Evolutionary conservation across 2,329 filamentous ascomycete species (phyloP).

Genomic region (Penicillium hesseltinei): DNA sequence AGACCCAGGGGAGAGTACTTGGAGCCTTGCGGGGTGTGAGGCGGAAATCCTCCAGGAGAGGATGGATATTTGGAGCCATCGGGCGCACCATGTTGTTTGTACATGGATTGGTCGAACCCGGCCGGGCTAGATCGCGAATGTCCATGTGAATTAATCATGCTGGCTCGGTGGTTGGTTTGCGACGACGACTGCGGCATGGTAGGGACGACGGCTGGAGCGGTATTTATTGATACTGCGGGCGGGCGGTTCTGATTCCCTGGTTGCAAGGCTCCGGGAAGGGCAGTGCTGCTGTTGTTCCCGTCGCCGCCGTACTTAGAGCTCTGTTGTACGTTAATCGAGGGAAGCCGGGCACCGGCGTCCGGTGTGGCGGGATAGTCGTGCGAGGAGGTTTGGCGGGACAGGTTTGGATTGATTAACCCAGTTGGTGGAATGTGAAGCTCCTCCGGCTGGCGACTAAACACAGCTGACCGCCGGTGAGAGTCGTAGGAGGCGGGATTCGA

Average conservation of each 20-base stretch:
- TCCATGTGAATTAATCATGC: constrained; percentile 64
- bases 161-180: constrained; percentile 59
- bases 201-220: constrained; percentile 57
- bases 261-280: constrained; percentile 62
- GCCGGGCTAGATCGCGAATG: constrained; percentile 86
- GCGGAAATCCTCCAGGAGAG: constrained; percentile 45
- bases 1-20: constrained; percentile 86
- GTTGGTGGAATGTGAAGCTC: constrained; percentile 55
- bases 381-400: constrained; percentile 42
- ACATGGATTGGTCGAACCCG: constrained; percentile 58
- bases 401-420: constrained; percentile 38
- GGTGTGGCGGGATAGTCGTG: constrained; percentile 50
- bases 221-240: constrained; percentile 53
- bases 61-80: constrained; percentile 64
- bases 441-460: constrained; percentile 52
- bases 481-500: constrained; percentile 51
- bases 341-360: constrained; percentile 49
- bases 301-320: constrained; percentile 50
- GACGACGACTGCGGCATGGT: constrained; percentile 53
- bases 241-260: constrained; percentile 54
- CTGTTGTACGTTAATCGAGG: constrained; percentile 61
- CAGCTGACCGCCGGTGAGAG: constrained; percentile 49
- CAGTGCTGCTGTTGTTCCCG: constrained; percentile 37
- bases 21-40: constrained; percentile 57
- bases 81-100: constrained; percentile 63